phyloP scores from a whole-genome alignment of 495 filamentous ascomycete genomes.

The Penicillium herquei region DNA sequence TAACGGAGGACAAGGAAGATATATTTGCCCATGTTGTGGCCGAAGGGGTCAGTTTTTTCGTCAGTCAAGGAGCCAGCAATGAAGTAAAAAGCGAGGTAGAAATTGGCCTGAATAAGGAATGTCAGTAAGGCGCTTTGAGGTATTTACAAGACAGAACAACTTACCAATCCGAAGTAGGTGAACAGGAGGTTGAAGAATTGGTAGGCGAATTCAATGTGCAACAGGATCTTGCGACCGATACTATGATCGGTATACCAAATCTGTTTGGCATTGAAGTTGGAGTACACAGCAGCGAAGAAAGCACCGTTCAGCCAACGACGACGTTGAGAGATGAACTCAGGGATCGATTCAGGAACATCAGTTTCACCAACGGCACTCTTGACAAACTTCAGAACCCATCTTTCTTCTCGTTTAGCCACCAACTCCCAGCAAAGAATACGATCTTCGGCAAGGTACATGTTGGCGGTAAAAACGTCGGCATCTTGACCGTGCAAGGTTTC shows the following conservation, averaged over 20 bases:
- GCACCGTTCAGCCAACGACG: conserved; percentile 97
- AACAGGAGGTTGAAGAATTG: conserved; percentile 88
- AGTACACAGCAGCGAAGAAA: conserved; percentile 98
- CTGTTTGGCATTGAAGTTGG: conserved; percentile 89
- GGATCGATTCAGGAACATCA: conserved; percentile 74
- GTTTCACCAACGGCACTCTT: conserved; percentile 94
- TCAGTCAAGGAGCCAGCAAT: conserved; percentile 93
- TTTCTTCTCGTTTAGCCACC: conserved; percentile 89
- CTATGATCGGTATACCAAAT: conserved; percentile 95
- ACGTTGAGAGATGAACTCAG: conserved; percentile 95
- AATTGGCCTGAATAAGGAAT: conserved; percentile 66
- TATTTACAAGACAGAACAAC: conserved; percentile 11
- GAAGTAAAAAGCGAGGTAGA: conserved; percentile 98
- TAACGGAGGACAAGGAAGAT: conserved; percentile 89
- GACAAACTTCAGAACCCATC: conserved; percentile 98
- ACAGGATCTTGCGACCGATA: conserved; percentile 77
- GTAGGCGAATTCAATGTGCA: conserved; percentile 96
- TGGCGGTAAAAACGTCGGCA: conserved; percentile 97
- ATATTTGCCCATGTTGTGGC: conserved; percentile 74
- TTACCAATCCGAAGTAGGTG: conserved; percentile 89
- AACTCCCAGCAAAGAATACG: conserved; percentile 99
- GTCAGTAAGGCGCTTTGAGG: too few relatives aligned
- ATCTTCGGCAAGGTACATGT: conserved; percentile 99
- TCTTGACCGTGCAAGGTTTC: conserved; percentile 96
- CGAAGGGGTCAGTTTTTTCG: conserved; percentile 80